Evolutionary conservation across 176 grass and related monocot species (phyloP).

Genomic region (Otatea glauca): DNA sequence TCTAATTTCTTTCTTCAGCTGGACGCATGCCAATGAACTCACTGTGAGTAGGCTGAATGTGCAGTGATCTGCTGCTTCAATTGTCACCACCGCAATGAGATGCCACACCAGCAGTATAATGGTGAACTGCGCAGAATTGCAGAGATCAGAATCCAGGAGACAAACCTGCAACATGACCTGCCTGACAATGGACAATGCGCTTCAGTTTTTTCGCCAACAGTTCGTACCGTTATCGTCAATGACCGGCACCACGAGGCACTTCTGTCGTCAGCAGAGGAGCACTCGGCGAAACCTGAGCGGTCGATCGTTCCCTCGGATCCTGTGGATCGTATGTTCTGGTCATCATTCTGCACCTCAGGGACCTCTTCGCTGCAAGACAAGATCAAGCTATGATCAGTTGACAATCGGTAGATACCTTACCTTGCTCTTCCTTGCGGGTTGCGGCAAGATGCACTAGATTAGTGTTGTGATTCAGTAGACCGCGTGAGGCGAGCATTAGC

Average conservation of each 20-base stretch:
- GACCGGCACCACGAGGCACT: constrained; percentile 46
- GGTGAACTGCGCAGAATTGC: constrained; percentile 56
- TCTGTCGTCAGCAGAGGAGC: constrained; percentile 17
- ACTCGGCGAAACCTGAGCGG: constrained; percentile 34
- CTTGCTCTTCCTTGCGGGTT: neutral
- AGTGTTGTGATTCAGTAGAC: neutral
- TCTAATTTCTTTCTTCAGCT: neutral
- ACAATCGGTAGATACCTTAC: neutral
- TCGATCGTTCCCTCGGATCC: constrained; percentile 7
- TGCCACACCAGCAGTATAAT: constrained; percentile 66
- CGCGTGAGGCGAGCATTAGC: constrained; percentile 18
- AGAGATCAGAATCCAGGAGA: constrained; percentile 25
- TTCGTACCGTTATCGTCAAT: constrained; percentile 55
- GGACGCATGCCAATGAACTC: constrained; percentile 17
- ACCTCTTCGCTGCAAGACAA: constrained; percentile 57
- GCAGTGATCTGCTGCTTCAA: constrained; percentile 50
- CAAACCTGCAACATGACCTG: neutral
- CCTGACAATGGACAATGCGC: neutral
- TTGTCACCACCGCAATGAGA: constrained; percentile 54
- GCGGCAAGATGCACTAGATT: constrained; percentile 1
- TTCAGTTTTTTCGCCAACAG: neutral
- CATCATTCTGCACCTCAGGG: constrained; percentile 41
- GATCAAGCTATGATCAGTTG: neutral
- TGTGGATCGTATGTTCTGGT: constrained; percentile 10
- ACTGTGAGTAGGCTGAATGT: constrained; percentile 58